Evolutionary conservation across 176 grass and related monocot genomes (phyloP), one percentile per base, ranked within the genome.

Genomic region (Aegilops longissima): DNA sequence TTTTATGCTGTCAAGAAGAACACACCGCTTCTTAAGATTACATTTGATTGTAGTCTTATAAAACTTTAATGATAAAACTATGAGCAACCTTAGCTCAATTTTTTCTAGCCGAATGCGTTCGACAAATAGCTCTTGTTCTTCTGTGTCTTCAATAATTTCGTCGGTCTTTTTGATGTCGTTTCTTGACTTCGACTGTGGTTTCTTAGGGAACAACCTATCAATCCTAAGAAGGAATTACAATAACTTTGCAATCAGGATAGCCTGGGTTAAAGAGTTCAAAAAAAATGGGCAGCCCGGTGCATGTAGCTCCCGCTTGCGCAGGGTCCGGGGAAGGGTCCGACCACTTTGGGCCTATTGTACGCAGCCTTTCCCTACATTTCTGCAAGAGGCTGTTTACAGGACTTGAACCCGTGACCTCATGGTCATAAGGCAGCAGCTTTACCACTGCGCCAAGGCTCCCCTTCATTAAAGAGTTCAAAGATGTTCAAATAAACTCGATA

Each of bases 61-160:
- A 81, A 76, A 73, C 51, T 78, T 76, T 54, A 58, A 29, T 17
- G 2, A 61, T 7, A 87, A 80, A 33, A 58, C 18, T 66, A 82
- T 49, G 27, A 54, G 24, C 18, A 87, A 93, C 93, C 90, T 95
- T 63, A 93, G 83, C 63, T 95, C 91, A 81, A 92, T 90, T 80
- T 92, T 93, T 71, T 96, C 91, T 62, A 96, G 79, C 78, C 91
- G 78, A 73, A 93, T 62, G 75, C 94, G 85, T 78, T 92, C 91
- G 11, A 96, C 89, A 93, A 88, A 85, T 47, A 94, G 42, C 12
- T 92, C 89, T 67, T 80, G 89, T 59, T 90, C 87, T 87, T 92
- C 89, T 30, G 42, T 17, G 35, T 92, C 94, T 88, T 79, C 75
- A 86, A 44, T 86, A 68, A 75, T 77, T 86, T 93, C 91, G 78